Percentiles rank a stretch among this genome's conserved stretches.
These are phyloP conservation scores for Solanum verrucosum DNA, from an alignment of 257 asterid genomes.

Conservation along the genomic window DNA sequence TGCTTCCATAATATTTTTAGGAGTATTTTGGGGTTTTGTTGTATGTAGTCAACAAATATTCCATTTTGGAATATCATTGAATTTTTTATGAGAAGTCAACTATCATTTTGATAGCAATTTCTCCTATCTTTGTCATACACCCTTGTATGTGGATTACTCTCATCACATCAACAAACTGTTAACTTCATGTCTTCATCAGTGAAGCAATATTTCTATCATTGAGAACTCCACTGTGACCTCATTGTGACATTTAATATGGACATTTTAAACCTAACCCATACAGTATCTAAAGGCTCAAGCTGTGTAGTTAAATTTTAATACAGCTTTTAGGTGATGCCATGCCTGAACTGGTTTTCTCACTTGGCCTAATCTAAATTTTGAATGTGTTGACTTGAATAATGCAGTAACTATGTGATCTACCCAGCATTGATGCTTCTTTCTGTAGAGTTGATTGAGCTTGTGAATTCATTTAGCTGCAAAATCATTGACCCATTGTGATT, in stretches of 20 bases:
- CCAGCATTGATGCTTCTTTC: not conserved
- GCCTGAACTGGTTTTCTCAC: not conserved
- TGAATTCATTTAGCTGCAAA: not conserved
- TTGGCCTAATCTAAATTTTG: not conserved
- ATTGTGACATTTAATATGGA: not conserved
- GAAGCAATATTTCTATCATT: not conserved
- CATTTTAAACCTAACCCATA: not conserved
- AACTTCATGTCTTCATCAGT: not conserved
- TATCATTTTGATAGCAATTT: not conserved
- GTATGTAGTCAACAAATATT: not conserved
- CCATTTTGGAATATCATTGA: not conserved
- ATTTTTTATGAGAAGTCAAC: not conserved
- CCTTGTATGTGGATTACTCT: not conserved
- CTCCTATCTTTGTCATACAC: not conserved
- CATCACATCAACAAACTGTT: not conserved
- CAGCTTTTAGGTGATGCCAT: not conserved
- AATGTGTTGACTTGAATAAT: not conserved
- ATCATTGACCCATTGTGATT: slow-evolving; percentile 3
- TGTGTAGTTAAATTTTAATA: not conserved
- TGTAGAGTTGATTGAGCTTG: not conserved
- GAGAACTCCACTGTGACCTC: not conserved
- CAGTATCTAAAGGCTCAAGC: not conserved
- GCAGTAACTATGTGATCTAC: not conserved
- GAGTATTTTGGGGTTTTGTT: not conserved
- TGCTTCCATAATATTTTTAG: not conserved